A percentile compares a stretch with the other conserved stretches of the same genome.
phyloP scores from a whole-genome alignment of 1,284 basidiomycete species.

The Tilletia setariae region DNA sequence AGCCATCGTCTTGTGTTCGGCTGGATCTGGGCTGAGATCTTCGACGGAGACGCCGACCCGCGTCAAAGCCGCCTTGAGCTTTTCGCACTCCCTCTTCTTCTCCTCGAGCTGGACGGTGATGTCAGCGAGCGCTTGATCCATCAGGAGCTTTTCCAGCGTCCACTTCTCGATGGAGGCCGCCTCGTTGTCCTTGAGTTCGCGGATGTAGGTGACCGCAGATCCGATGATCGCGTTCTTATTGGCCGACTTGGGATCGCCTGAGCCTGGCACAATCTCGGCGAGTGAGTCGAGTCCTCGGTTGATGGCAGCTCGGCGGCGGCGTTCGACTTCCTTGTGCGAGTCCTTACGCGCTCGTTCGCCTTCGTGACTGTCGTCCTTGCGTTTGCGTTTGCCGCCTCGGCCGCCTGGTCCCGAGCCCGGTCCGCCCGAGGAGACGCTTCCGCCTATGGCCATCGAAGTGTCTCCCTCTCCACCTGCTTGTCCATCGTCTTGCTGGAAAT shows the following conservation, averaged over 20 bases:
- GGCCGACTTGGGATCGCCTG: constrained; percentile 69
- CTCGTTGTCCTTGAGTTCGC: constrained; percentile 83
- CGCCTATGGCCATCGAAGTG: too few species aligned
- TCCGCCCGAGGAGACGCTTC: neutral
- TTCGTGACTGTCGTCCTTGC: constrained; percentile 6
- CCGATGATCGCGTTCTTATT: constrained; percentile 80
- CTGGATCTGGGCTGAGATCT: too few species aligned
- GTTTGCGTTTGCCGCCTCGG: neutral
- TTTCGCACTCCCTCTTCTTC: constrained; percentile 12
- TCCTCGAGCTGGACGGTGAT: constrained; percentile 7
- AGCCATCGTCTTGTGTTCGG: too few species aligned
- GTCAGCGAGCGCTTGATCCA: constrained; percentile 68
- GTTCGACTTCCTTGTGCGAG: constrained; percentile 88
- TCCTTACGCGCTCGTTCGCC: constrained; percentile 10
- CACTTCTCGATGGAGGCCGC: constrained; percentile 80
- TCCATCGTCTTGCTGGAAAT: too few species aligned
- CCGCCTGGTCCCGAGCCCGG: neutral
- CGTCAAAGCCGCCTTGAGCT: neutral
- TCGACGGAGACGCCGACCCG: neutral
- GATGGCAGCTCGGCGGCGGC: constrained; percentile 85
- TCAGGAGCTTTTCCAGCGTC: constrained; percentile 86
- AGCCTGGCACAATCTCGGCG: constrained; percentile 72
- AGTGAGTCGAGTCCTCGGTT: constrained; percentile 93
- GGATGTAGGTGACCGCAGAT: constrained; percentile 80
- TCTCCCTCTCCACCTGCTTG: too few species aligned